These are phyloP conservation scores for Saposhnikovia divaricata DNA, from an alignment of 129 eudicot genomes.

Conservation along the genomic window DNA sequence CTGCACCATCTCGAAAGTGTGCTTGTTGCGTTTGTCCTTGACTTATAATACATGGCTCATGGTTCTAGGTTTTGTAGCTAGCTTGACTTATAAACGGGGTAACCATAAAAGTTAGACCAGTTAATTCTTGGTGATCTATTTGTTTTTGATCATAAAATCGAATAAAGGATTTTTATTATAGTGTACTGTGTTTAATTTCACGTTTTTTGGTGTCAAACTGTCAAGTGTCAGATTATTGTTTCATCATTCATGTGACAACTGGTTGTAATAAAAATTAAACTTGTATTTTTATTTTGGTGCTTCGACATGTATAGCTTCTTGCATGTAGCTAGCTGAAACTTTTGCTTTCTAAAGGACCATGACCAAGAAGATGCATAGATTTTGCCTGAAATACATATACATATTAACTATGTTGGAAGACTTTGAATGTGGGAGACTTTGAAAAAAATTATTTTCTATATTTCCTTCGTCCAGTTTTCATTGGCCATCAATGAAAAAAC, in stretches of 20 bases:
- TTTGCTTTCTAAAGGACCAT: too few relatives aligned
- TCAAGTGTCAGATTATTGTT: neutral
- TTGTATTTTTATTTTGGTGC: too few relatives aligned
- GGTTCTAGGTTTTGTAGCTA: neutral
- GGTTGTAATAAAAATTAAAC: neutral
- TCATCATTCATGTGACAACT: neutral
- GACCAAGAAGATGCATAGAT: too few relatives aligned
- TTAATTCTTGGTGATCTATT: neutral
- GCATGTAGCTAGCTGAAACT: too few relatives aligned
- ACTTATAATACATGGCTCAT: neutral
- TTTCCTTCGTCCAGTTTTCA: too few relatives aligned
- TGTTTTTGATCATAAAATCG: neutral
- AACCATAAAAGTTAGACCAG: neutral
- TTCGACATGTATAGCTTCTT: too few relatives aligned
- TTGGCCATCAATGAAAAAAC: too few relatives aligned
- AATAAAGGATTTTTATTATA: neutral
- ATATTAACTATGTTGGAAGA: too few relatives aligned
- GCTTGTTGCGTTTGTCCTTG: slow-evolving; percentile 8
- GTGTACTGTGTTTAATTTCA: too few relatives aligned
- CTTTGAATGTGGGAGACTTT: too few relatives aligned
- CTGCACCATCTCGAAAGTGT: neutral
- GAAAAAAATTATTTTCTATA: too few relatives aligned
- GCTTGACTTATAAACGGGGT: neutral
- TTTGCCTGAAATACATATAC: too few relatives aligned
- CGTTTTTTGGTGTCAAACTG: neutral